phyloP scores from a whole-genome alignment of 2,329 filamentous ascomycete genomes.

The Claviceps lovelessii region DNA sequence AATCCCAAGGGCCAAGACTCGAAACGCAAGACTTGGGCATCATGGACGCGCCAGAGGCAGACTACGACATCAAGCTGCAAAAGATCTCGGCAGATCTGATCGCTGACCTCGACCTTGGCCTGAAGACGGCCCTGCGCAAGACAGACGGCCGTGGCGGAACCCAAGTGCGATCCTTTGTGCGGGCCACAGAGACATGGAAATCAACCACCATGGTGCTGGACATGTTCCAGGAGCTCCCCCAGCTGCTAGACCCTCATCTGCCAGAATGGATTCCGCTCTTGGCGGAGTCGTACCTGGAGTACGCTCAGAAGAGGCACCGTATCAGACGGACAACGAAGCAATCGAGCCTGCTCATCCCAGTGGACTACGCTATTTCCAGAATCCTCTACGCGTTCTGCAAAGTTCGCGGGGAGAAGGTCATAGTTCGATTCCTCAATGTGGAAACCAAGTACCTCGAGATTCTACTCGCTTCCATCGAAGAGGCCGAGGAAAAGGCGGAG shows the following conservation, averaged over 20 bases:
- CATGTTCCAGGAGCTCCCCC: conserved; percentile 87
- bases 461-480: conserved; percentile 61
- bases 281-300: conserved; percentile 60
- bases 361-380: conserved; percentile 59
- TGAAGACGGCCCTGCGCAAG: conserved; percentile 39
- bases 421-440: conserved; percentile 80
- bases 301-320: conserved; percentile 34
- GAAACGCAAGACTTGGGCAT: conserved; percentile 20
- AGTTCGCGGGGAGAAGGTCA: conserved; percentile 81
- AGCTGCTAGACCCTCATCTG: conserved; percentile 76
- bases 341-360: conserved; percentile 32
- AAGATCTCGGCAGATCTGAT: conserved; percentile 45
- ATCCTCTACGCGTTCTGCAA: conserved; percentile 89
- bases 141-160: conserved; percentile 28
- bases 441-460: conserved; percentile 76
- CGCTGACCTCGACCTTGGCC: conserved; percentile 39
- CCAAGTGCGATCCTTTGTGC: conserved; percentile 34
- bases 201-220: conserved; percentile 50
- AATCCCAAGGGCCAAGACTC: no score
- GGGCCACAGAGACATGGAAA: conserved; percentile 33
- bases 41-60: conserved; percentile 48
- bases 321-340: conserved; percentile 21
- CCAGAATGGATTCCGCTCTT: conserved; percentile 60
- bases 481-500: conserved; percentile 23
- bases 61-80: conserved; percentile 48